Base-by-base conservation (phyloP, 352 stramenopile genomes). In the Globisporangium nunn region DNA sequence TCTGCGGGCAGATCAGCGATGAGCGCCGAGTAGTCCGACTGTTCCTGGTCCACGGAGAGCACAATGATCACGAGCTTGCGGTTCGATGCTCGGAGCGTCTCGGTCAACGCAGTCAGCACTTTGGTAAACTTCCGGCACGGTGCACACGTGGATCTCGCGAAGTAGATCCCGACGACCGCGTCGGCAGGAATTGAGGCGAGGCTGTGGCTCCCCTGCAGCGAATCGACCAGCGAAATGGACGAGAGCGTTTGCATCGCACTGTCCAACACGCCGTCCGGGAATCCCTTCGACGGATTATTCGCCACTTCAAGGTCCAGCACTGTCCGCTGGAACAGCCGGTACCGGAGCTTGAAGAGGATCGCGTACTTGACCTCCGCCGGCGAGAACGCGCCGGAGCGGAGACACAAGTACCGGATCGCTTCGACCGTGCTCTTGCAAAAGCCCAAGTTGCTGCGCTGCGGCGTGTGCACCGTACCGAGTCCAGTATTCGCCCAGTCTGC, bases 351-450 rank as follows among this genome's bases (percentile, higher is more conserved):
- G 52, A 79, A 93, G 14, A 91, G 53, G 54, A 93, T 66, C 12
- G 64, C 52, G 54, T 75, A 93, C 54, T 94, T 86, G 45, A 93
- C 67, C 49, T 91, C 75, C 4, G 65, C 51, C 17, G 71, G 54
- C 7, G 77, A 74, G 41, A 96, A 87, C 3, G 71, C 71, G 17
- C 63, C 59, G 41, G 78, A 85, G 23, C 66, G 68, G 10, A 88
- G 56, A 54, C 83, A 90, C 40, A 90, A 41, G 52, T 83, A 91
- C 5, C 83, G 78, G 30, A 93, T 53, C 10, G 81, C 80, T 57
- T 94, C 87, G 18, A 93, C 56, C 7, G 89, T 68, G 48, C 80
- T 93, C 63, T 93, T 95, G 60, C 78, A 93, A 45, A 86, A 93
- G 1, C 84, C 83, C 15, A 91, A 54, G 40, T 87, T 85, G 49